Conservation (phyloP, 768 basidiomycete genomes). For the Naematelia aurantialba region DNA sequence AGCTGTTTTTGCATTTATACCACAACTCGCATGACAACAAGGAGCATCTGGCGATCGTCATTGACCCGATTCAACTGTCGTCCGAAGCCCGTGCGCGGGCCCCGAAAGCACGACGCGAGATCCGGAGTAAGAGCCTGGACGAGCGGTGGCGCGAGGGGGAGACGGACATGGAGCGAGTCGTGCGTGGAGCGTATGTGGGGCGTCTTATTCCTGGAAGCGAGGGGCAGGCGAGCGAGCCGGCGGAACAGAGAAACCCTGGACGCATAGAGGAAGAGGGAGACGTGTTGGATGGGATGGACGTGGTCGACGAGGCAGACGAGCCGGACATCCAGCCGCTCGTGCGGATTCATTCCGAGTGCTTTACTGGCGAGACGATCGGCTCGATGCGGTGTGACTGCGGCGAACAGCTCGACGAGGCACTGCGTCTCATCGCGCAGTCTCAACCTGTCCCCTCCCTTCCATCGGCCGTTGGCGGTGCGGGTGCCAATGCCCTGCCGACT, state of each 20-base stretch:
- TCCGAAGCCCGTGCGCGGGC: constrained; percentile 22
- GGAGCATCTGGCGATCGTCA: constrained; percentile 92
- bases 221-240: constrained; percentile 26
- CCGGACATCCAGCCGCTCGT: constrained; percentile 69
- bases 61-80: constrained; percentile 81
- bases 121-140: constrained; percentile 78
- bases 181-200: constrained; percentile 89
- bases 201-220: constrained; percentile 51
- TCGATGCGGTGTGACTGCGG: constrained; percentile 98
- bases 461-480: background rate
- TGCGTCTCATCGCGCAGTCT: constrained; percentile 57
- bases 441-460: constrained; percentile 16
- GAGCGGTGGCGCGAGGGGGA: constrained; percentile 77
- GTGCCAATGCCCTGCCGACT: constrained; percentile 11
- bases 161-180: constrained; percentile 88
- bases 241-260: background rate
- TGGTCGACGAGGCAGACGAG: constrained; percentile 8
- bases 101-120: constrained; percentile 56
- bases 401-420: constrained; percentile 96
- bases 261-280: constrained; percentile 1
- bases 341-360: constrained; percentile 96
- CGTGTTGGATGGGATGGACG: constrained; percentile 2
- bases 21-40: constrained; percentile 88
- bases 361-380: constrained; percentile 97
- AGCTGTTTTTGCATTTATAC: constrained; percentile 88